Conservation (phyloP, 1,139 yeast genomes). For the Candida mesenterica region DNA sequence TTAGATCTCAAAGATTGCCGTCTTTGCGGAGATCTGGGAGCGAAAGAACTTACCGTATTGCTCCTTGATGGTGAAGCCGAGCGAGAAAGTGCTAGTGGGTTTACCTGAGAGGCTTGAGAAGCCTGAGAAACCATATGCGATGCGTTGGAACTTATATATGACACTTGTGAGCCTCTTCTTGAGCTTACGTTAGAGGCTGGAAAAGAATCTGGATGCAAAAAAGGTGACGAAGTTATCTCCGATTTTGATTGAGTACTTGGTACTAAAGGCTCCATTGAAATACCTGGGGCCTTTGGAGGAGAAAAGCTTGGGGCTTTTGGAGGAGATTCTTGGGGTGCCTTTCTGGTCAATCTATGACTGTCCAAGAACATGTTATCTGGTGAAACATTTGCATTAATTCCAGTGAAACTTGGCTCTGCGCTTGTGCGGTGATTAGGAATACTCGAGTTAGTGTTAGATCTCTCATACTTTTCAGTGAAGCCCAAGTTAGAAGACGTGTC, state of each 20-base stretch:
- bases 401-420: constrained; percentile 4
- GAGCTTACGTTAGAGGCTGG: too few species aligned
- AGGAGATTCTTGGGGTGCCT: constrained; percentile 14
- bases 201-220: not conserved
- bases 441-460: constrained; percentile 5
- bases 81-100: not conserved
- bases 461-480: constrained; percentile 2
- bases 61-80: not conserved
- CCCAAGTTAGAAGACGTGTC: constrained; percentile 3
- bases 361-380: constrained; percentile 9
- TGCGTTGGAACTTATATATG: too few species aligned
- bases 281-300: constrained; percentile 18
- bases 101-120: not conserved
- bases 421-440: constrained; percentile 4
- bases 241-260: not conserved
- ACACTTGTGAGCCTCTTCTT: too few species aligned
- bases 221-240: not conserved
- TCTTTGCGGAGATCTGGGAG: not conserved
- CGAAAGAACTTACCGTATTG: not conserved
- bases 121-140: too few species aligned
- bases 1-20: too few species aligned
- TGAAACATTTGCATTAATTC: constrained; percentile 8
- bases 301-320: constrained; percentile 4
- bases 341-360: constrained; percentile 10
- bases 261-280: constrained; percentile 1